Conservation (phyloP, 2,329 filamentous ascomycete genomes). For the Trichoderma guizhouense region DNA sequence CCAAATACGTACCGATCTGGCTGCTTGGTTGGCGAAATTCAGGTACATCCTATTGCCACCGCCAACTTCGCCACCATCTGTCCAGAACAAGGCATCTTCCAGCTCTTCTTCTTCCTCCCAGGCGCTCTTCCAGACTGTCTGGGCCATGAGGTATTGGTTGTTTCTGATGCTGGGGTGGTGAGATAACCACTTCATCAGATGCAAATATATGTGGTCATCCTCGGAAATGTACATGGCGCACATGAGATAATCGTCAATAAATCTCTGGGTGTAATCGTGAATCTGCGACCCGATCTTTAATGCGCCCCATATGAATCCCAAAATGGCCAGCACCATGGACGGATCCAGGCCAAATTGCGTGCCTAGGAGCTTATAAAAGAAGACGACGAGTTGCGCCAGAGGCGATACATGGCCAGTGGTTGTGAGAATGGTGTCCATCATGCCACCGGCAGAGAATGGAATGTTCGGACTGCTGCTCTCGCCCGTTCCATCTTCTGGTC, state of each 20-base stretch:
- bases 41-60: conserved; percentile 42
- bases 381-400: conserved; percentile 40
- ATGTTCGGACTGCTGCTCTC: neutral
- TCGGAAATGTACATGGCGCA: conserved; percentile 52
- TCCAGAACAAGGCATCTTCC: conserved; percentile 36
- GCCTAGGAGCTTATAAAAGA: conserved; percentile 46
- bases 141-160: conserved; percentile 52
- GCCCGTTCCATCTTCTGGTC: neutral
- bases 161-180: conserved; percentile 49
- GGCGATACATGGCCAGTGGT: conserved; percentile 44
- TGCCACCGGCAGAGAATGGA: conserved; percentile 27
- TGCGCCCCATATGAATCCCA: conserved; percentile 47
- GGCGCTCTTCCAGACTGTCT: conserved; percentile 52
- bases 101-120: conserved; percentile 55
- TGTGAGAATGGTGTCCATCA: conserved; percentile 45
- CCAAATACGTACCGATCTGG: conserved; percentile 41
- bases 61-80: conserved; percentile 38
- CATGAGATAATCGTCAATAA: conserved; percentile 47
- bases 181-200: conserved; percentile 58
- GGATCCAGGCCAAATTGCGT: conserved; percentile 48
- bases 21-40: conserved; percentile 58
- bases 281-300: conserved; percentile 37
- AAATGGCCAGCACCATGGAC: conserved; percentile 42
- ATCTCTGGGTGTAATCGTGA: conserved; percentile 32
- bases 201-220: conserved; percentile 55